Evolutionary conservation across 1,284 basidiomycete species (phyloP).

Genomic region (Apiotrichum laibachii): DNA sequence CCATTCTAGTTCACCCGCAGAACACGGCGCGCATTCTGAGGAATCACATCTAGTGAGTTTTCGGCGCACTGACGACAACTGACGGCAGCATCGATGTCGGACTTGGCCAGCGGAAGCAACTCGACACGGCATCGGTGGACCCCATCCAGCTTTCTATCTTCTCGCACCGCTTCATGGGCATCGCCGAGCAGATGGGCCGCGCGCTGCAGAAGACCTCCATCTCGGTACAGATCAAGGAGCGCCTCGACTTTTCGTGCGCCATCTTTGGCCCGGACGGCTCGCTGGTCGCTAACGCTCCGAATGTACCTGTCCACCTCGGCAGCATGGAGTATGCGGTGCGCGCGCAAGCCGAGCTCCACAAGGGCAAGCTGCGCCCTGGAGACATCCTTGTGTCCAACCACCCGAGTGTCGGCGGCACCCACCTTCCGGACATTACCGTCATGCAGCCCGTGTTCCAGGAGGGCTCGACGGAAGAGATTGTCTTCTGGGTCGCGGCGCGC

Average conservation of each 20-base stretch:
- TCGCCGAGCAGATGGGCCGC: conserved; percentile 55
- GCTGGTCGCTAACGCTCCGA: conserved; percentile 57
- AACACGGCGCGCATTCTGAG: conserved; percentile 27
- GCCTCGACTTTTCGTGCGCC: conserved; percentile 51
- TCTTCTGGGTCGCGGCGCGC: conserved; percentile 44
- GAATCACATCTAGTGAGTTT: conserved; percentile 28
- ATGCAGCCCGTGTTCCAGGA: conserved; percentile 43
- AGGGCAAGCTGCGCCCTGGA: conserved; percentile 41
- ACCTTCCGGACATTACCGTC: conserved; percentile 55
- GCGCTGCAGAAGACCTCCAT: conserved; percentile 56
- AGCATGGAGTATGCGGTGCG: conserved; percentile 42
- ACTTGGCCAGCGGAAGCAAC: conserved; percentile 16
- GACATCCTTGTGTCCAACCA: conserved; percentile 56
- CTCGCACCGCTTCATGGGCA: conserved; percentile 55
- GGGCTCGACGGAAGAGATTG: conserved; percentile 25
- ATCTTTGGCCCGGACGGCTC: conserved; percentile 51
- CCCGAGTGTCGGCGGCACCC: conserved; percentile 54
- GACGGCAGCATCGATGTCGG: conserved; percentile 25
- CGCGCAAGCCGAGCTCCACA: conserved; percentile 35
- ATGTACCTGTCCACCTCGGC: conserved; percentile 43
- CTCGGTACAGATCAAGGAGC: conserved; percentile 44
- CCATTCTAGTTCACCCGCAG: conserved; percentile 40
- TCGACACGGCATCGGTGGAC: conserved; percentile 35
- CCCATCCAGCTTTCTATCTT: conserved; percentile 57
- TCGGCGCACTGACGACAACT: too few relatives aligned